A percentile compares a stretch with the other conserved stretches of the same genome.
Evolutionary conservation across 2,329 filamentous ascomycete genomes (phyloP).

Genomic region (Fusarium euwallaceae): DNA sequence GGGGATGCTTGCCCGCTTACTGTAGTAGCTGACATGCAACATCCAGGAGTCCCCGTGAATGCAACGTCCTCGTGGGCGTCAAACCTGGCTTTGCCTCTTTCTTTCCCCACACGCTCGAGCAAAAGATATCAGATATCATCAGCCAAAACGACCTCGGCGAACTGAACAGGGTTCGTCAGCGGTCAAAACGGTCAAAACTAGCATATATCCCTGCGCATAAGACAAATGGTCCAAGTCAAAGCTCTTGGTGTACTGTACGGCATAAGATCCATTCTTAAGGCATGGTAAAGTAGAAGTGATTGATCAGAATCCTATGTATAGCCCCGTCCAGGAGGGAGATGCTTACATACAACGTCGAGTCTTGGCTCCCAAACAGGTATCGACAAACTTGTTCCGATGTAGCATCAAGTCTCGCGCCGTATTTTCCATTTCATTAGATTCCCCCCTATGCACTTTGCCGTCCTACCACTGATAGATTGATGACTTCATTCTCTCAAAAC

Average conservation of each 20-base stretch:
- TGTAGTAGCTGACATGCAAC: background rate
- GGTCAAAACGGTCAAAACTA: slow-evolving; percentile 13
- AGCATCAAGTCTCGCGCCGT: background rate
- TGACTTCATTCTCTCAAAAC: slow-evolving; percentile 27
- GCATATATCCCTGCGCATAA: background rate
- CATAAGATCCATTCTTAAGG: background rate
- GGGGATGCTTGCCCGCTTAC: slow-evolving; percentile 2
- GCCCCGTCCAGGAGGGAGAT: background rate
- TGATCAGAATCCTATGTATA: background rate
- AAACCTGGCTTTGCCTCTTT: background rate
- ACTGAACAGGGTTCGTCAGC: slow-evolving; percentile 4
- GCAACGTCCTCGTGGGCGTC: slow-evolving; percentile 8
- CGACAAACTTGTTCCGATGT: background rate
- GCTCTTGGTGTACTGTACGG: background rate
- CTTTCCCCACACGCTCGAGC: background rate
- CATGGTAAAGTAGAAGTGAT: background rate
- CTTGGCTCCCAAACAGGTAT: background rate
- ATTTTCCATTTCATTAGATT: background rate
- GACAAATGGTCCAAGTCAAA: background rate
- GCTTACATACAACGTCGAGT: background rate
- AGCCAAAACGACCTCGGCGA: background rate
- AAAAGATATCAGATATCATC: slow-evolving; percentile 7
- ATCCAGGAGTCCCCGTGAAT: slow-evolving; percentile 8
- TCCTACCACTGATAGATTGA: background rate
- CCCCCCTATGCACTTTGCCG: background rate